Evolutionary conservation across 352 stramenopile genomes (phyloP), one percentile per base, ranked within the genome.

Genomic region (Globisporangium irregulare): DNA sequence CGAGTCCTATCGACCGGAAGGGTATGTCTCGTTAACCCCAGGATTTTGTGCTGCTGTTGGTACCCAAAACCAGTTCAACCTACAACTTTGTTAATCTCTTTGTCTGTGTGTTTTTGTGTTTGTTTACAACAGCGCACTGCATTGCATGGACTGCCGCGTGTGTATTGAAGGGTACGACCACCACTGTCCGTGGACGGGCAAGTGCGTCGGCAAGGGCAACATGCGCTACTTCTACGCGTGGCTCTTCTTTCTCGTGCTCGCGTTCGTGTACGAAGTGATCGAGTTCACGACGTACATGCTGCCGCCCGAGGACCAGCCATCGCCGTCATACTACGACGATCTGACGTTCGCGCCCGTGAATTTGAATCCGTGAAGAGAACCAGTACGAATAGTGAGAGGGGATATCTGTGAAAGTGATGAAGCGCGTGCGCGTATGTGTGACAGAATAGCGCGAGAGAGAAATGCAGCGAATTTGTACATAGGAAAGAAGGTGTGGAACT

Each of bases 151-250:
- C 66, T 97, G 90, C 70, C 83, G 87, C 43, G 89, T 92, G 64
- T 97, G 90, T 63, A 88, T 97, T 59, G 82, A 90, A 51, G 89
- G 90, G 56, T 93, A 96, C 68, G 91, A 98, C 73, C 92, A 98
- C 77, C 92, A 98, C 61, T 98, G 92, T 73, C 92, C 92, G n/a
- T 98, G 92, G 89, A 98, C 92, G 14, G 89, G 91, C 67, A 97
- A 97, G 73, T 97, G 91, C 69, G 84, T 97, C 60, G 91, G 90
- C 65, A 84, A 82, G 57, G 69, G 81, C 62, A 97, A 92, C 65
- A 71, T 95, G 22, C 74, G 75, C 29, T 93, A 84, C 74, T 97
- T 97, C 64, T 93, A 95, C 71, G 65, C 70, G 59, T 97, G 90
- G 84, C 75, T 97, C 25, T 75, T 91, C 64, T 93, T 92, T 62